Percentiles rank a stretch among this genome's conserved stretches.
Conservation (phyloP, 140 eudicot species). For the Senecio squalidus region DNA sequence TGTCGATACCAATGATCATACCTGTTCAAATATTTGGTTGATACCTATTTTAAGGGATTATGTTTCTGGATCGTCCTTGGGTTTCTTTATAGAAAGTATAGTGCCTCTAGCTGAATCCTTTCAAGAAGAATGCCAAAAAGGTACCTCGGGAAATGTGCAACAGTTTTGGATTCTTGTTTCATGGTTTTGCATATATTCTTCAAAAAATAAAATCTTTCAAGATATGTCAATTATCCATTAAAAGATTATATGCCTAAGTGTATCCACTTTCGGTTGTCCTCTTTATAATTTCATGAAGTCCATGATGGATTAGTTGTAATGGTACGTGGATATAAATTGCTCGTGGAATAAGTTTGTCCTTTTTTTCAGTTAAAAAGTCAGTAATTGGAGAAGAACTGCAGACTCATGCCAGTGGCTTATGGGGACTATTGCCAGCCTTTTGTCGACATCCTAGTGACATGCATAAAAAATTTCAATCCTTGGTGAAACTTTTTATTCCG, state of each 20-base stretch:
- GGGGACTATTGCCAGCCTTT: constrained; percentile 83
- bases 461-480: constrained; percentile 39
- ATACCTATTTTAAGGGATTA: constrained; percentile 66
- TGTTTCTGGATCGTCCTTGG: constrained; percentile 64
- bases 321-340: constrained; percentile 9
- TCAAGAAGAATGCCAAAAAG: constrained; percentile 53
- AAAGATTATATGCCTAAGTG: constrained; percentile 7
- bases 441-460: constrained; percentile 68
- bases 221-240: constrained; percentile 3
- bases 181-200: not conserved
- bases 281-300: not conserved
- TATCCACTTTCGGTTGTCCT: not conserved
- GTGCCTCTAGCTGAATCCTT: constrained; percentile 78
- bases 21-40: constrained; percentile 73
- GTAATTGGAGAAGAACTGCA: constrained; percentile 61
- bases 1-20: constrained; percentile 36
- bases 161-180: not conserved
- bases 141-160: constrained; percentile 28
- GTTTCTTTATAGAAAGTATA: constrained; percentile 64
- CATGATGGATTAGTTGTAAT: not conserved
- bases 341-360: constrained; percentile 14
- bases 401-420: constrained; percentile 63
- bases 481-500: constrained; percentile 49
- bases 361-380: constrained; percentile 68
- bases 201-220: not conserved